Base-by-base conservation (phyloP, 495 filamentous ascomycete species). In the Aspergillus panamensis region DNA sequence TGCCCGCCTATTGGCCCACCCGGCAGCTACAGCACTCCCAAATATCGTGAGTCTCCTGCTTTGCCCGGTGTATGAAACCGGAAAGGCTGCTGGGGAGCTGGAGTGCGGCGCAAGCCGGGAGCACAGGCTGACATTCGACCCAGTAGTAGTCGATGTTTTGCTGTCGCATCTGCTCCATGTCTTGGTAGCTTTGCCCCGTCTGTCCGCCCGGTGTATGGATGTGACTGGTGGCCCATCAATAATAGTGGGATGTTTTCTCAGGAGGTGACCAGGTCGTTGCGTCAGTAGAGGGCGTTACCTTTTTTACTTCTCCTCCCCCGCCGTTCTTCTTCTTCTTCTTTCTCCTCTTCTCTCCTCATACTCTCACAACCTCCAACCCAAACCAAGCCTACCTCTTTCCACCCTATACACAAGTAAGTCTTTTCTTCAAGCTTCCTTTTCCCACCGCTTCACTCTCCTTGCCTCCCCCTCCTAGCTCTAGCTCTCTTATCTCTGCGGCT, bases 41-140 rank as follows among this genome's bases (percentile, higher is more conserved):
- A 68, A 77, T 75, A 77, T 74, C 71, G 72, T 77, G 68, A 65
- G 29, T 65, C 70, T 75, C 76, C 76, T 78, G 76, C 67, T 75
- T 77, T 75, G 67, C 73, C 76, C 76, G 76, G 76, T 77, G 73
- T 76, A 73, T 76, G 74, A 77, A 77, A 78, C 72, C 73, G 73
- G 75, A 77, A 75, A 75, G 64, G 67, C 64, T 65, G 62, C 62
- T 69, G 64, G 62, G 63, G 60, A 68, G 58, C 53, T 64, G 60
- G 57, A 40, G 40, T 62, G 65, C 72, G 72, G 72, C 65, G 72
- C 67, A 68, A 66, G 64, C 64, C 72, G 72, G 72, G 66, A 65
- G 63, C 56, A 42, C 60, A 57, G 58, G 57, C 58, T 65, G 55
- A 50, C 62, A 55, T 53, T 62, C 48, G 59, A 59, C 62, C 55